Base-by-base conservation (phyloP, 306 rosid species). In the Cucurbita ficifolia region DNA sequence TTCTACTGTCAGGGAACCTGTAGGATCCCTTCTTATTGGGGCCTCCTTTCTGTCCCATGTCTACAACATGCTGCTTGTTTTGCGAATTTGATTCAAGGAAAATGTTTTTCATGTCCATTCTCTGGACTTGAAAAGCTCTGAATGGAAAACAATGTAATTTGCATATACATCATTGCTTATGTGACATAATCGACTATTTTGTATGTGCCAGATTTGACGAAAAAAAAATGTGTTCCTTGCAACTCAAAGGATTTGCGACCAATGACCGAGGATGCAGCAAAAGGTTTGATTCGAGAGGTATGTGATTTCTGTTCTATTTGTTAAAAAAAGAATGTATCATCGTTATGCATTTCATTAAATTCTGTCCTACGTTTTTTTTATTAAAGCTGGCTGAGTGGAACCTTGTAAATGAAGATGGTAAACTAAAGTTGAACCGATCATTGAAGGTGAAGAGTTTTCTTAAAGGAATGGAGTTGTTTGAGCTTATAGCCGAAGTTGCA, bases 361-460 rank as follows among this genome's bases (percentile, higher is more conserved):
- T 18, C 19, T 56, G 39, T 24, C n/a, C 8, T 9, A n/a, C 48
- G 10, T 9, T 29, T 40, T 55, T n/a, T 40, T 14, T 18, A n/a
- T 53, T 58, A 45, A 33, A 92, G 98, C 89, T 88, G 49, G 76
- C 82, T 1, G 87, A 83, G 21, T 92, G 98, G 98, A 71, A 78
- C 75, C 81, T 92, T 86, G 76, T 84, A 21, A 84, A 75, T 36
- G 96, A 90, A 88, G 83, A 76, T 60, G 89, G 87, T 63, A 35
- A 49, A 9, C 77, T 85, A 80, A 92, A 87, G 84, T 79, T 92
- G 79, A 87, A 70, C 46, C 84, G 79, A 60, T 80, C 91, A 55
- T 84, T 88, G 91, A 89, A 81, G 85, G 95, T 90, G 58, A 92
- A 90, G 82, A 84, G 82, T 77, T 92, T 92, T 80, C 83, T 82